A percentile compares a stretch with the other conserved stretches of the same genome.
These are phyloP conservation scores for Drechslera avenae DNA, from an alignment of 2,329 filamentous ascomycete genomes.

Conservation along the genomic window DNA sequence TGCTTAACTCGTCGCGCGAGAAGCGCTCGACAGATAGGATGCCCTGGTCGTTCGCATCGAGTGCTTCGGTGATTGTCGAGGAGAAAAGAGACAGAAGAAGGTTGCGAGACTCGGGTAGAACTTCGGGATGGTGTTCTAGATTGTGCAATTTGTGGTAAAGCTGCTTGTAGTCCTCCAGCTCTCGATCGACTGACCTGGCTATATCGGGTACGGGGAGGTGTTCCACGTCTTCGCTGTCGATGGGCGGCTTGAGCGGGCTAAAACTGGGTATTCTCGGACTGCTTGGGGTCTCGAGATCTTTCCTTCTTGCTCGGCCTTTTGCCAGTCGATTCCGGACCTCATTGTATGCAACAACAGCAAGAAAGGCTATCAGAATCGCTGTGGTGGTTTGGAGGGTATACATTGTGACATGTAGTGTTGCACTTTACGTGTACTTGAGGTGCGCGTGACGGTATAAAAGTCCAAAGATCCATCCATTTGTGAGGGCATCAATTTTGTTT, in stretches of 20 bases:
- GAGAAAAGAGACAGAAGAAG: constrained; percentile 46
- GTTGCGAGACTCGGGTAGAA: constrained; percentile 41
- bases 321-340: constrained; percentile 21
- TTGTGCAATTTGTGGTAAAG: constrained; percentile 52
- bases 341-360: constrained; percentile 25
- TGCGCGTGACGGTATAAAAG: background rate
- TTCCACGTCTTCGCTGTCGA: background rate
- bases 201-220: background rate
- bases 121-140: constrained; percentile 46
- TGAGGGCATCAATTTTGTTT: background rate
- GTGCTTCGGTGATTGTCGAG: constrained; percentile 36
- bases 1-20: constrained; percentile 23
- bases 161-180: constrained; percentile 33
- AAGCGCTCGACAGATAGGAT: constrained; percentile 45
- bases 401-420: constrained; percentile 13
- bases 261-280: constrained; percentile 12
- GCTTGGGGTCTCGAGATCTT: constrained; percentile 21
- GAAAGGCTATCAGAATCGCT: constrained; percentile 26
- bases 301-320: constrained; percentile 20
- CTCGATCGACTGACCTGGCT: background rate
- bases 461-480: background rate
- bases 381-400: constrained; percentile 29
- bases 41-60: constrained; percentile 14
- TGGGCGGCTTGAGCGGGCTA: constrained; percentile 1
- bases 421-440: background rate